Evolutionary conservation across 306 rosid species (phyloP).

Genomic region (Carpinus fangiana): DNA sequence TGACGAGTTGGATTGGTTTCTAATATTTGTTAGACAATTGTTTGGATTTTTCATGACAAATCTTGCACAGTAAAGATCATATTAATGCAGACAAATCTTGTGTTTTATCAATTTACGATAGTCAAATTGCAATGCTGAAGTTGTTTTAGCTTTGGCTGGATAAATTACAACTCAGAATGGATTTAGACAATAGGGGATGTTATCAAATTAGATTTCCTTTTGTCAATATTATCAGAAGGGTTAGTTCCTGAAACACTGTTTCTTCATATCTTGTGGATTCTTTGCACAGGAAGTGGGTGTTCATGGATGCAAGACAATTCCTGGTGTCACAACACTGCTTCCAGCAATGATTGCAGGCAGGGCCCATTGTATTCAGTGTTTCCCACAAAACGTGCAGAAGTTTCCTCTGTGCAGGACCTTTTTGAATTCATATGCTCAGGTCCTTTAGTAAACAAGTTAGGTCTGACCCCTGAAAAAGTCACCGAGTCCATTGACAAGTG

Average conservation of each 20-base stretch:
- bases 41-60: not conserved
- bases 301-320: constrained; percentile 67
- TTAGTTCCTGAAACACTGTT: not conserved
- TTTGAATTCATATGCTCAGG: constrained; percentile 81
- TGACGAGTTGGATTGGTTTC: not conserved
- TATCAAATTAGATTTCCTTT: not conserved
- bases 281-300: constrained; percentile 59
- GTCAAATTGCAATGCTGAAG: not conserved
- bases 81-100: not conserved
- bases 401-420: constrained; percentile 72
- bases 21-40: not conserved
- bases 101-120: not conserved
- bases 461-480: constrained; percentile 53
- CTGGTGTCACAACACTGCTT: constrained; percentile 11
- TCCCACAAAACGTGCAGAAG: constrained; percentile 67
- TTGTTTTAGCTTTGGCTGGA: not conserved
- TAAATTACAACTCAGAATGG: not conserved
- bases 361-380: constrained; percentile 47
- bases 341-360: constrained; percentile 31
- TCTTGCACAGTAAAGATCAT: not conserved
- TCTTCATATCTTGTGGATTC: constrained; percentile 12
- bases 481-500: constrained; percentile 82
- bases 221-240: not conserved
- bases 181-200: not conserved
- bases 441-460: constrained; percentile 66